Conservation (phyloP, 768 basidiomycete species). For the Rhizopogon vulgaris region DNA sequence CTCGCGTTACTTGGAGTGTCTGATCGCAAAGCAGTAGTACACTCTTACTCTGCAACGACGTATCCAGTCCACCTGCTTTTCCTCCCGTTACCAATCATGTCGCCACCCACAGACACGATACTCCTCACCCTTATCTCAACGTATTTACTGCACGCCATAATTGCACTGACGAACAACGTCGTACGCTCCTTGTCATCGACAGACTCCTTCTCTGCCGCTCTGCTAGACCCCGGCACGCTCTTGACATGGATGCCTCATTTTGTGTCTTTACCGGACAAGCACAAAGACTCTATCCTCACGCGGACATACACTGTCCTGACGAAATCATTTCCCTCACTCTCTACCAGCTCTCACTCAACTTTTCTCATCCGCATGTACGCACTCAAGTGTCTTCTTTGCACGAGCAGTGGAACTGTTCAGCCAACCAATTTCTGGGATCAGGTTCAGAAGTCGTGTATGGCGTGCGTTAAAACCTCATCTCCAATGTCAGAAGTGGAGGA, state of each 20-base stretch:
- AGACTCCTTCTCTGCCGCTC: conserved; percentile 21
- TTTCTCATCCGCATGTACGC: conserved; percentile 37
- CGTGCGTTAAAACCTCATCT: conserved; percentile 18
- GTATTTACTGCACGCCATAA: conserved; percentile 52
- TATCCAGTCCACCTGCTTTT: conserved; percentile 28
- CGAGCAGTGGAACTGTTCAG: conserved; percentile 41
- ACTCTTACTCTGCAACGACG: not conserved
- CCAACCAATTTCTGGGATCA: conserved; percentile 70
- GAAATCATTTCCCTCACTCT: conserved; percentile 23
- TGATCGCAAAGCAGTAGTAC: not conserved
- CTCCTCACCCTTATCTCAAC: conserved; percentile 52
- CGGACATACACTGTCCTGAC: conserved; percentile 52
- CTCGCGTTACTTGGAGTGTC: conserved; percentile 4
- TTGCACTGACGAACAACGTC: conserved; percentile 29
- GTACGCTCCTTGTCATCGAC: conserved; percentile 10
- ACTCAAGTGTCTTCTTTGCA: conserved; percentile 42
- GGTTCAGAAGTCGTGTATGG: conserved; percentile 40
- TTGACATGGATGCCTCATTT: conserved; percentile 48
- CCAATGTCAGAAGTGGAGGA: conserved; percentile 8
- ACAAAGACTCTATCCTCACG: conserved; percentile 52
- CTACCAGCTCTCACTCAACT: conserved; percentile 17
- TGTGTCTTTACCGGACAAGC: conserved; percentile 40
- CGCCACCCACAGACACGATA: conserved; percentile 22
- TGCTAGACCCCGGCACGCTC: conserved; percentile 31
- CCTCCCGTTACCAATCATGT: conserved; percentile 35